A percentile compares a stretch with the other conserved stretches of the same genome.
Evolutionary conservation across 176 grass and related monocot species (phyloP).

Genomic region (Oryza glumipatula): DNA sequence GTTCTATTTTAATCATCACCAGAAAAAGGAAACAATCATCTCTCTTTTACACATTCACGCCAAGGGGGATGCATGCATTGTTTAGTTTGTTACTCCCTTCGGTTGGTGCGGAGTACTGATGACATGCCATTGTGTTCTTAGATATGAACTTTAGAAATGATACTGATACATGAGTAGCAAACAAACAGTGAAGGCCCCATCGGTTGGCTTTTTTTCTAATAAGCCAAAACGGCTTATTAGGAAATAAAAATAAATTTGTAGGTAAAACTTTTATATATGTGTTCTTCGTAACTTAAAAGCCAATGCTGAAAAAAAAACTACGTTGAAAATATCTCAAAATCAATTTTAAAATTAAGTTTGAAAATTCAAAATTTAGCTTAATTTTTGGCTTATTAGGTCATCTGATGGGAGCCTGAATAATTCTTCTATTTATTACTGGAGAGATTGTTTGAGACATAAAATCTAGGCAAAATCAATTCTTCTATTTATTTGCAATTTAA

Average conservation of each 20-base stretch:
- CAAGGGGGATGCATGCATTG: conserved; percentile 5
- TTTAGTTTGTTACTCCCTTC: not conserved
- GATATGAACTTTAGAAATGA: not conserved
- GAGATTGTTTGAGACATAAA: not conserved
- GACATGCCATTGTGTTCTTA: not conserved
- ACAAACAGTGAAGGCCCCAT: not conserved
- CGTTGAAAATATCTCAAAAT: too few relatives aligned
- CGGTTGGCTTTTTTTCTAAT: too few relatives aligned
- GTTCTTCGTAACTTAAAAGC: too few relatives aligned
- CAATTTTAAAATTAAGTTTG: too few relatives aligned
- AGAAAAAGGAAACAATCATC: not conserved
- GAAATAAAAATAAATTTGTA: too few relatives aligned
- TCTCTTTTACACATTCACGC: not conserved
- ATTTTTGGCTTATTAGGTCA: too few relatives aligned
- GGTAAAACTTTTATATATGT: too few relatives aligned
- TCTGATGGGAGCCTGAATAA: not conserved
- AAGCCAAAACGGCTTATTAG: too few relatives aligned
- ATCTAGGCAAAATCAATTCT: too few relatives aligned
- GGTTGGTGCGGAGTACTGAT: not conserved
- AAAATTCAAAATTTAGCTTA: too few relatives aligned
- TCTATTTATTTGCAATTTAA: too few relatives aligned
- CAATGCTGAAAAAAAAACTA: too few relatives aligned
- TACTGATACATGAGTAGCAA: not conserved
- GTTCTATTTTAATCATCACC: conserved; percentile 31
- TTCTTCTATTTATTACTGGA: not conserved